Conservation (phyloP, 2,329 filamentous ascomycete genomes). For the Cryphonectria nitschkei region DNA sequence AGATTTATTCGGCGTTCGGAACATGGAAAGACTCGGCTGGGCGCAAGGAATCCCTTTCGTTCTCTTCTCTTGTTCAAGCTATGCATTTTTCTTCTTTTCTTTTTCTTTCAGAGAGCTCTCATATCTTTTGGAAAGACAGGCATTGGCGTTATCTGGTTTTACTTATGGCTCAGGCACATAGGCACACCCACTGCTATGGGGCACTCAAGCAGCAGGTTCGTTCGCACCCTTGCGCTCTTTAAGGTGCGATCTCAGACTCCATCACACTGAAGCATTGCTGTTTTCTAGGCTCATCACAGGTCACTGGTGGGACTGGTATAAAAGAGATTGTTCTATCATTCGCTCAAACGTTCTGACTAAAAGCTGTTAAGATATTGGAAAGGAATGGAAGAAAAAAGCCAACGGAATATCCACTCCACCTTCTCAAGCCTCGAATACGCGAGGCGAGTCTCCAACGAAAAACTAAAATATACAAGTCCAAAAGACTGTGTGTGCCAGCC, state of each 20-base stretch:
- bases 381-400: not conserved
- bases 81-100: not conserved
- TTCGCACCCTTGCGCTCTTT: not conserved
- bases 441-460: not conserved
- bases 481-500: not conserved
- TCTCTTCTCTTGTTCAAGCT: not conserved
- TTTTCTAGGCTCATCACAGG: not conserved
- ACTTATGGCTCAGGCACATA: not conserved
- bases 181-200: not conserved
- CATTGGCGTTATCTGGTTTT: not conserved
- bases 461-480: not conserved
- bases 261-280: no score
- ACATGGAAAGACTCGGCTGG: not conserved
- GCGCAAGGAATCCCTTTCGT: not conserved
- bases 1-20: not conserved
- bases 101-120: not conserved
- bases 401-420: not conserved
- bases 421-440: not conserved
- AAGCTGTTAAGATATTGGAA: not conserved
- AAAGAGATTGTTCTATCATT: not conserved
- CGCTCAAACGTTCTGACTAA: not conserved
- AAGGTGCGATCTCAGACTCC: not conserved
- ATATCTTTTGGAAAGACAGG: not conserved
- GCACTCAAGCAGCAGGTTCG: not conserved
- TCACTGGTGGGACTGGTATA: not conserved